A percentile compares a stretch with the other conserved stretches of the same genome.
Evolutionary conservation across 345 rosid species (phyloP).

Genomic region (Eucalyptus urophylla): DNA sequence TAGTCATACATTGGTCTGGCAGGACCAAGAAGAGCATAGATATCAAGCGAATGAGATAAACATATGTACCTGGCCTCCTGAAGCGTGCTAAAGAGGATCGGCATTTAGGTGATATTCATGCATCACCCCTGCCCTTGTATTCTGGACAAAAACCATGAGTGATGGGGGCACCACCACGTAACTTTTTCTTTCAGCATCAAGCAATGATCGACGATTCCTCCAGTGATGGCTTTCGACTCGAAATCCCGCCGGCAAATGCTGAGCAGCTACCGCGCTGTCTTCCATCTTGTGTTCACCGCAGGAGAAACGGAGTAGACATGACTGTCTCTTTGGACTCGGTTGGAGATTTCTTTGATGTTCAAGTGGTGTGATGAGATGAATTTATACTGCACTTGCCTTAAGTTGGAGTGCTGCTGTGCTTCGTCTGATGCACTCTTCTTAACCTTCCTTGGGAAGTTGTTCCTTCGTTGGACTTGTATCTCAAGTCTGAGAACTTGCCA

Average conservation of each 20-base stretch:
- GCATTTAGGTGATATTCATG: constrained; percentile 1
- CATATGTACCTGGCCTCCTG: background rate
- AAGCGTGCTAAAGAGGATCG: background rate
- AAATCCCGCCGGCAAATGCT: background rate
- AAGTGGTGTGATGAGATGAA: background rate
- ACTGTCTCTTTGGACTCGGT: background rate
- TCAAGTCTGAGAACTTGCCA: background rate
- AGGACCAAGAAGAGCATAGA: background rate
- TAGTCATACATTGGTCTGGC: background rate
- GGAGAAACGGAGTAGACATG: background rate
- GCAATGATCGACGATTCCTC: background rate
- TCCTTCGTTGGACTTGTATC: background rate
- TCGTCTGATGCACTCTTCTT: background rate
- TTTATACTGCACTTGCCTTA: background rate
- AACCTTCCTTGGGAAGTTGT: background rate
- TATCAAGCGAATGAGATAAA: background rate
- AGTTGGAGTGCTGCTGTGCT: background rate
- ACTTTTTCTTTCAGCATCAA: background rate
- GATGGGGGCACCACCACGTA: background rate
- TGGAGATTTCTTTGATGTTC: background rate
- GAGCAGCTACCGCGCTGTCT: background rate
- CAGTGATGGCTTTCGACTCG: background rate
- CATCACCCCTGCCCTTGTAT: background rate
- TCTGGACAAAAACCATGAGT: background rate
- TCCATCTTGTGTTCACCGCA: background rate